Base-by-base conservation (phyloP, 1,284 basidiomycete species). In the Singerocomus rubriflavus region DNA sequence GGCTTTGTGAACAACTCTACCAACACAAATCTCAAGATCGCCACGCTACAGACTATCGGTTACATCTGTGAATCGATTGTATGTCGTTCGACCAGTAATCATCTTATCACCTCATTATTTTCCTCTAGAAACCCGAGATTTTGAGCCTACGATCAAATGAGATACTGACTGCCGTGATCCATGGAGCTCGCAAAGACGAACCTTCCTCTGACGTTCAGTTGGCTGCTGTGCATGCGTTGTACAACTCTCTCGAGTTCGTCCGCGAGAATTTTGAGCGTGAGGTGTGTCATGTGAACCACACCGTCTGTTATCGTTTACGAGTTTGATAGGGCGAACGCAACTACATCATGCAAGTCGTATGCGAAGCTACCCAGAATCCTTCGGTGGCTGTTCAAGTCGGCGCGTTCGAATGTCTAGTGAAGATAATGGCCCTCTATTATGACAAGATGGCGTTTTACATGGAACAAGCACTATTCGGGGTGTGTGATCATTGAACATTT, bases 291-390 rank as follows among this genome's bases (percentile, higher is more conserved):
- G 17, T 46, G 27, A 32, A 29, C 17, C 26, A 13, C 10, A 5
- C 14, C 27, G 1, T 42, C 8, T 44, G 6, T 39, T 42, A n/a
- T 39, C 27, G 33, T 49, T 54, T 59, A 42, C 39, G 55, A 48
- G 9, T 49, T 46, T 36, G 51, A 26, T 60, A 95, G 92, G 96
- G 97, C 53, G 96, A 99, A 71, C 85, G 96, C 48, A 99, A 98
- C 74, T 99, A 98, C 75, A 99, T 99, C 72, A 99, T 99, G 97
- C 97, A 99, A 76, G 94, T 99, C 45, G 92, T 99, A 26, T 99
- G 96, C 68, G 97, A 99, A 69, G 97, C 96, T 1, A 99, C 97
- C 1, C 97, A 99, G 71, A 93, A 85, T 59, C 56, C 78, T 2
- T 72, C 84, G 5, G 81, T 88, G 14, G 71, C 81, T 39, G 93